Base-by-base conservation (phyloP, 106 monocot species). In the Platanthera zijinensis region DNA sequence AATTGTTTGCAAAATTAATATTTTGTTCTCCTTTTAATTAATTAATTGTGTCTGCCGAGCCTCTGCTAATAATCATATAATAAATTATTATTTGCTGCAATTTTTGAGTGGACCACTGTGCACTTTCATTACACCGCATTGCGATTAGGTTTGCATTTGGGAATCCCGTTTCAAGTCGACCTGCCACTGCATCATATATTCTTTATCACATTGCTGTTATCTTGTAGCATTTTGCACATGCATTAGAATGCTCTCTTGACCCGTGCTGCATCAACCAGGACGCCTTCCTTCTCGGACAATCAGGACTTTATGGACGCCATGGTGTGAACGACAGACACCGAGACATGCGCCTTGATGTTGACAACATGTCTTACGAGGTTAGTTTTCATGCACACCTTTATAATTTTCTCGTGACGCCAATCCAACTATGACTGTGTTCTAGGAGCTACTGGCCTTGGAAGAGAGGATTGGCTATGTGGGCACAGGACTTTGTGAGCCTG, bases 341-440 rank as follows among this genome's bases (percentile, higher is more conserved):
- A 68, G 90, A 90, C 57, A 77, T 87, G 87, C 81, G 90, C 50
- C 87, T 90, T 71, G 90, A 90, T 77, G 85, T 90, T 30, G 90
- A 90, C 74, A 85, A 90, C 76, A 90, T 90, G 90, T 90, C 90
- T 51, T 90, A 90, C 68, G 90, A 90, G 90, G 90, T 88, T 82
- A 79, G 63, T 51, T 67, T 67, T 32, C 67, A 2, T 30, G 67
- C 39, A 32, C 11, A 39, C 3, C 39, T 39, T 67, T 12, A 30
- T 13, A 10, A 32, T 12, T 67, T 67, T 67, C 39, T 39, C 11
- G 12, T 22, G 32, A 0, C 12, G 12, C 30, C 39, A 25, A 67
- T 67, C 22, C 11, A 67, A 30, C 67, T 67, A 32, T 66, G 67
- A 30, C 32, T n/a, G 18, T 71, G 14, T 75, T 53, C 4, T 76